Percentiles rank a stretch among this genome's conserved stretches.
Evolutionary conservation across 139 green algal species (phyloP).

Genomic region (Chlorella sp.): DNA sequence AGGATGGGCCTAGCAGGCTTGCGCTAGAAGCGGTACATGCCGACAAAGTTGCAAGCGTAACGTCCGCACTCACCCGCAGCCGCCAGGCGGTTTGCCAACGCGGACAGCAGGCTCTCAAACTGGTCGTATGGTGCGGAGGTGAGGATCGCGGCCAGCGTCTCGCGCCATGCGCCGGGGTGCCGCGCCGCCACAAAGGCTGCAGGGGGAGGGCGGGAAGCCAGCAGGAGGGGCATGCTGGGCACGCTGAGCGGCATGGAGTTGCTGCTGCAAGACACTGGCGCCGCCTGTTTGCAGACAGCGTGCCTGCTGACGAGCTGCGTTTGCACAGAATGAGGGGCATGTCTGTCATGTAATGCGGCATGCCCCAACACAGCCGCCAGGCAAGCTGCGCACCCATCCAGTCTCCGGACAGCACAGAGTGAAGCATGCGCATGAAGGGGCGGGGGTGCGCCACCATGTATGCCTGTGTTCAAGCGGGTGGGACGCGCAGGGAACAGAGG

Average conservation of each 20-base stretch:
- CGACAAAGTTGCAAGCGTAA: no score
- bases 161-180: constrained; percentile 85
- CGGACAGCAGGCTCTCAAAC: constrained; percentile 72
- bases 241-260: background rate
- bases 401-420: constrained; percentile 75
- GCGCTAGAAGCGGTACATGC: no score
- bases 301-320: no score
- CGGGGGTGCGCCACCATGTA: constrained; percentile 85
- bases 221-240: background rate
- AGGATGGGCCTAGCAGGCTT: no score
- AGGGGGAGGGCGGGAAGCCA: no score
- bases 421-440: constrained; percentile 87
- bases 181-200: constrained; percentile 81
- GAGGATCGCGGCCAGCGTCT: constrained; percentile 95
- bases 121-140: constrained; percentile 82
- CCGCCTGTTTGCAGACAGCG: no score
- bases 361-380: no score
- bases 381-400: constrained; percentile 53
- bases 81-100: constrained; percentile 74
- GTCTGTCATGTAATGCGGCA: no score
- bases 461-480: background rate
- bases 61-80: constrained; percentile 13
- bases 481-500: no score
- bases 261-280: background rate
- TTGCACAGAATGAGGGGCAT: no score